Evolutionary conservation across 176 grass and related monocot species (phyloP), one percentile per base, ranked within the genome.

Genomic region (Oryza officinalis): DNA sequence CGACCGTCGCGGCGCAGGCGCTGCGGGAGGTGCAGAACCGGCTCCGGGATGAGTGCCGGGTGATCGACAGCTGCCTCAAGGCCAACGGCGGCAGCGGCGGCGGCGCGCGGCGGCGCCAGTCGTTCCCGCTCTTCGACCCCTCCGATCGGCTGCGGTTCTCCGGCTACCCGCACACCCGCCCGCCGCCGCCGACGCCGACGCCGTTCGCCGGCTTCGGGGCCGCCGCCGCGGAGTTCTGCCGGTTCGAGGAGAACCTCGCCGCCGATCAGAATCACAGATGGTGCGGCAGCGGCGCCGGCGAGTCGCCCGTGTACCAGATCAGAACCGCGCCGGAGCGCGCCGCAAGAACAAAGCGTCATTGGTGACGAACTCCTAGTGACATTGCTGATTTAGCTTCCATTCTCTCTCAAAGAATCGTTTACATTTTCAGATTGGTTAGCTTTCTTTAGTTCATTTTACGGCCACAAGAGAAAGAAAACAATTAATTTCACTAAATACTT

Each of bases 101-200:
- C 76, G 87, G 52, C 52, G 52, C 87, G 20, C 73, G 74, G 17
- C 79, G 84, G 5, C 84, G 79, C 74, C 80, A 82, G 65, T 89
- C 91, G 20, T 81, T 76, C 77, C 96, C 91, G 63, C 47, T 96
- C 35, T 98, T 98, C 78, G 87, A 98, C 67, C 93, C 93, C 1
- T 83, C 87, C 40, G 86, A 88, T 63, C 26, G 40, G 13, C 8
- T 31, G 27, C 28, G 49, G n/a, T 91, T 84, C 69, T 80, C 84
- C 0, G 81, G 86, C 72, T 98, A 98, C 76, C 93, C 91, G 7
- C 87, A 95, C 72, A 33, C 70, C 38, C 83, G 84, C 10, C 79
- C 49, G 3, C 72, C 63, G 27, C n/a, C 83, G 13, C 31, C 31
- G 31, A 2, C 33, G 33, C 32, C 64, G 28, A 2, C 33, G 33